Evolutionary conservation across 495 filamentous ascomycete genomes (phyloP), one percentile per base, ranked within the genome.

Genomic region (Aspergillus olivimuriae): DNA sequence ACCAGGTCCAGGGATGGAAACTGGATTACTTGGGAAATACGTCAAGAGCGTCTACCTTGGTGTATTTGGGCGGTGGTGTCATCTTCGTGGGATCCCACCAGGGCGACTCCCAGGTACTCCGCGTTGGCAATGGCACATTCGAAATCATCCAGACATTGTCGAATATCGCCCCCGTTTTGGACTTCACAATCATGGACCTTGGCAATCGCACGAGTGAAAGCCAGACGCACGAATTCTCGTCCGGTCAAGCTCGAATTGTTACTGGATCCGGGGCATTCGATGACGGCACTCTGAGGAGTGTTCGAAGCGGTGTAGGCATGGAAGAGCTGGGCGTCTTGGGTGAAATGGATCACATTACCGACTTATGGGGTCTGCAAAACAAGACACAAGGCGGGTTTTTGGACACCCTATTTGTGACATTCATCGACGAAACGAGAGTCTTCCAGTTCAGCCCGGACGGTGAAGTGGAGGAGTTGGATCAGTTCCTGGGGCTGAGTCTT

Each of bases 101-200:
- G 51, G 90, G 90, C 9, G 87, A 99, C 58, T 94, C 87, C 0
- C 90, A 96, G 56, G 70, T 97, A 2, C 72, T 94, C 40, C 73
- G 73, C 12, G 73, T 94, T 28, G 65, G 68, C 37, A 62, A 70
- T 32, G 65, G 69, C 18, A 65, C 67, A 0, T 56, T 91, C 22
- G 69, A 84, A 28, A 60, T 89, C 2, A 63, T 94, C 8, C 88
- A 97, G 62, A 84, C 79, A 0, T 64, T 96, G 40, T 65, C 78
- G 8, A 97, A 94, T 53, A 84, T 95, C 57, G 89, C 86, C 0
- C 92, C 92, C 1, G 86, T 97, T 33, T 62, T 95, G 11, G 92
- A 99, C 55, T 95, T 97, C 41, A 84, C 83, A 4, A 78, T 97
- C 9, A 94, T 97, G 86, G 91, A 97, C 56, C 82, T 96, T 71